These are phyloP conservation scores for Tricholoma hemisulphureum DNA, from an alignment of 768 basidiomycete species.

Conservation along the genomic window DNA sequence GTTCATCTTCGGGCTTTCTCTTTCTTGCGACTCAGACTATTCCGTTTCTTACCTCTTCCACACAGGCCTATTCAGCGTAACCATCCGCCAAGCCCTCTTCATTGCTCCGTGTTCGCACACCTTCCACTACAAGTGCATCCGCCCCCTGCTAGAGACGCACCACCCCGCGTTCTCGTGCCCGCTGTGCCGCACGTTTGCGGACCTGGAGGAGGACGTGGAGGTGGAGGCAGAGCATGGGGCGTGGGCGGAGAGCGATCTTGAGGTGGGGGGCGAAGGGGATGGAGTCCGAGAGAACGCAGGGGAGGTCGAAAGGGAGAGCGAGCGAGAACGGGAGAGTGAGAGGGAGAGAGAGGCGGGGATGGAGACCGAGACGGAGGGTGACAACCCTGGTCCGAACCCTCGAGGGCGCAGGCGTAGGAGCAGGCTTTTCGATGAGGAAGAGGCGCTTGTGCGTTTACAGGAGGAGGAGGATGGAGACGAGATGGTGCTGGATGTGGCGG, in stretches of 20 bases:
- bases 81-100: constrained; percentile 93
- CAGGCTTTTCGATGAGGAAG: constrained; percentile 9
- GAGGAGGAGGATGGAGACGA: background rate
- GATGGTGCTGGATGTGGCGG: background rate
- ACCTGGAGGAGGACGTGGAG: constrained; percentile 95
- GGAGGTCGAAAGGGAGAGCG: constrained; percentile 11
- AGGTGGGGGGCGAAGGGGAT: background rate
- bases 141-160: constrained; percentile 84
- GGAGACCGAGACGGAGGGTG: constrained; percentile 10
- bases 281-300: constrained; percentile 2
- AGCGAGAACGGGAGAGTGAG: constrained; percentile 7
- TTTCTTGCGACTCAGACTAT: too few relatives aligned
- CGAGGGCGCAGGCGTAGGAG: background rate
- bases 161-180: constrained; percentile 95
- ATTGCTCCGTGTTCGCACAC: constrained; percentile 97
- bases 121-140: constrained; percentile 96
- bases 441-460: constrained; percentile 6
- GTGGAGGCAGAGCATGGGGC: constrained; percentile 31
- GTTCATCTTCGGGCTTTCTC: too few relatives aligned
- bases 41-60: background rate
- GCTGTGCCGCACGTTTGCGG: constrained; percentile 90
- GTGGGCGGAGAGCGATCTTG: constrained; percentile 13
- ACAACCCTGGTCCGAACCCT: background rate
- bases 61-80: constrained; percentile 72
- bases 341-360: constrained; percentile 20